Evolutionary conservation across 176 grass and related monocot species (phyloP).

Genomic region (Poa pratensis): DNA sequence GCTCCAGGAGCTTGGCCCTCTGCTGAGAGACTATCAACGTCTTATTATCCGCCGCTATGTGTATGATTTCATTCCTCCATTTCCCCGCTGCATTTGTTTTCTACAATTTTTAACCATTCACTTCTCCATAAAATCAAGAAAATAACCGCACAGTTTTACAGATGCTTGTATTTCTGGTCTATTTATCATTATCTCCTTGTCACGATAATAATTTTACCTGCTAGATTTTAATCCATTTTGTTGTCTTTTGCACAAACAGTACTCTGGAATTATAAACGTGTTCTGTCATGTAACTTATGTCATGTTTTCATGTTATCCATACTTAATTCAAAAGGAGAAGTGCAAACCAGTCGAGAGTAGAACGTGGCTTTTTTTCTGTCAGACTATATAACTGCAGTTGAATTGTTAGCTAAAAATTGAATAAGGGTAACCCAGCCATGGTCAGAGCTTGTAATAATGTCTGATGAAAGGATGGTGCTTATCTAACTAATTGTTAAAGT

Average conservation of each 20-base stretch:
- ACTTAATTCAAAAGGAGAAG: neutral
- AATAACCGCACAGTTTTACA: neutral
- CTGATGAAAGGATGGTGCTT: neutral
- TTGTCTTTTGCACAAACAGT: neutral
- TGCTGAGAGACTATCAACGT: slow-evolving; percentile 85
- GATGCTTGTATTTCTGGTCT: slow-evolving; percentile 13
- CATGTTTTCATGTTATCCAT: neutral
- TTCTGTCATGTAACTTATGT: slow-evolving; percentile 17
- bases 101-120: neutral
- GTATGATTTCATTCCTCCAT: slow-evolving; percentile 53
- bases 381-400: too few species aligned
- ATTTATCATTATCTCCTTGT: slow-evolving; percentile 30
- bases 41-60: slow-evolving; percentile 53
- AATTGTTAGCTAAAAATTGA: slow-evolving; percentile 25
- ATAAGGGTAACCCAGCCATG: neutral
- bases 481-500: slow-evolving; percentile 6
- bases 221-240: slow-evolving; percentile 18
- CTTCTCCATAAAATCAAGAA: slow-evolving; percentile 21
- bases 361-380: neutral
- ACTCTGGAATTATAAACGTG: neutral
- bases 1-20: slow-evolving; percentile 77
- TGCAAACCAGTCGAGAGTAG: neutral
- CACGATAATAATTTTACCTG: neutral
- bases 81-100: neutral
- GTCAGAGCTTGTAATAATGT: neutral